A percentile compares a stretch with the other conserved stretches of the same genome.
phyloP scores from a whole-genome alignment of 176 grass and related monocot genomes.

The Pharus latifolius region DNA sequence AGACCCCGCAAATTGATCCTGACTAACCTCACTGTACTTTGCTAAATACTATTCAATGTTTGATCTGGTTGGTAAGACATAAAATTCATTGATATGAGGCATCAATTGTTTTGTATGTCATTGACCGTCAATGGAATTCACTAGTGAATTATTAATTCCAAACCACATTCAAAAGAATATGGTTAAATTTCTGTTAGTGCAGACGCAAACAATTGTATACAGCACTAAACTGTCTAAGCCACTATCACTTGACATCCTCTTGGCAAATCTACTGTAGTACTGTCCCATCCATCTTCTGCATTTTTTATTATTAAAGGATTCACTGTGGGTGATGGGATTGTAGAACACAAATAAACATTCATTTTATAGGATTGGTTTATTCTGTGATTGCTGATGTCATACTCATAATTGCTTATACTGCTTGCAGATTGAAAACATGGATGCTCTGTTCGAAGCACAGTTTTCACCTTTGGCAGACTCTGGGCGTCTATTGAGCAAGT shows the following conservation, averaged over 20 bases:
- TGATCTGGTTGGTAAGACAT: background rate
- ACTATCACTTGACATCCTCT: background rate
- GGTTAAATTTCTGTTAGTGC: background rate
- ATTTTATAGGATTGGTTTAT: background rate
- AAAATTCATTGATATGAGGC: background rate
- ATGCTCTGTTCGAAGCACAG: conserved; percentile 95
- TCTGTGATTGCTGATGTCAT: background rate
- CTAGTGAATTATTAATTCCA: background rate
- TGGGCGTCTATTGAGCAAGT: conserved; percentile 86
- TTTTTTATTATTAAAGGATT: background rate
- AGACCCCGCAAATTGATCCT: background rate
- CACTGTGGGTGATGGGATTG: background rate
- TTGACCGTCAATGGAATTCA: background rate
- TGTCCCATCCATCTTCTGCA: background rate
- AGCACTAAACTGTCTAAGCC: background rate
- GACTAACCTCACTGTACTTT: background rate
- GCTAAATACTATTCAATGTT: background rate
- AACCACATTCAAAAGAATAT: background rate
- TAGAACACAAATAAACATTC: background rate
- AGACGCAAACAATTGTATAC: too few relatives aligned
- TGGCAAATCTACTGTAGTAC: background rate
- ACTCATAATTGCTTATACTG: conserved; percentile 21
- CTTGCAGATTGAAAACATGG: conserved; percentile 96
- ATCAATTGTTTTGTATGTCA: background rate
- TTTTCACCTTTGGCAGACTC: conserved; percentile 95